phyloP scores from a whole-genome alignment of 257 asterid species.

The Cruciata laevipes region DNA sequence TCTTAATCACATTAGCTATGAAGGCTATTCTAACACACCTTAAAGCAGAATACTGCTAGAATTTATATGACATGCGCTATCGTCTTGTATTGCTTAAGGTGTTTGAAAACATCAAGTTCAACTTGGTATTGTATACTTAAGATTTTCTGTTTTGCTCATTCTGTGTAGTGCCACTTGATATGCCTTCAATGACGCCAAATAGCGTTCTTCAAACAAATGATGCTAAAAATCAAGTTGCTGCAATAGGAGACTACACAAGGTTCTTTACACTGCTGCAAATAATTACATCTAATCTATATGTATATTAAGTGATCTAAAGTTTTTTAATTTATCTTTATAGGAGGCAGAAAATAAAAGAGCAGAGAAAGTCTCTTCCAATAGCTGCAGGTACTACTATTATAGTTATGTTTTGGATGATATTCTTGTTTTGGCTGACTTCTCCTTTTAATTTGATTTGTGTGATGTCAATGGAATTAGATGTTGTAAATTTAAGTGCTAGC shows the following conservation, averaged over 20 bases:
- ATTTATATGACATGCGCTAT: not conserved
- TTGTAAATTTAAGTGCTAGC: not conserved
- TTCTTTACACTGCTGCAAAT: not conserved
- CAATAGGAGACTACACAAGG: slow-evolving; percentile 48
- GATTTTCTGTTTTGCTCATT: not conserved
- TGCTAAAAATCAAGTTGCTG: slow-evolving; percentile 22
- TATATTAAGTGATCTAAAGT: not conserved
- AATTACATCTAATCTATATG: not conserved
- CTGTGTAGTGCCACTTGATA: slow-evolving; percentile 6
- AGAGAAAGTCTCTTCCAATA: slow-evolving; percentile 66
- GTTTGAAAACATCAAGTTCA: not conserved
- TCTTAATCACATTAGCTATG: not conserved
- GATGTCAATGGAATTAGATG: not conserved
- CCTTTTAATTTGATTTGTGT: not conserved
- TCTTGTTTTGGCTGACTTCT: not conserved
- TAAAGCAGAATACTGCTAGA: not conserved
- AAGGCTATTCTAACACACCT: not conserved
- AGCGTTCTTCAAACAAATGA: slow-evolving; percentile 21
- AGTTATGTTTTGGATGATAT: not conserved
- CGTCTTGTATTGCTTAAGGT: not conserved
- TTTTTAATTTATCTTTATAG: slow-evolving; percentile 27
- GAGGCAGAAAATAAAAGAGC: slow-evolving; percentile 57
- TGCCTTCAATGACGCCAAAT: slow-evolving; percentile 66
- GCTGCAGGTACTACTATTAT: slow-evolving; percentile 53
- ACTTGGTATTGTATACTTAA: not conserved